Conservation (phyloP, 1,284 basidiomycete genomes). For the Bondarzewia mesenterica region DNA sequence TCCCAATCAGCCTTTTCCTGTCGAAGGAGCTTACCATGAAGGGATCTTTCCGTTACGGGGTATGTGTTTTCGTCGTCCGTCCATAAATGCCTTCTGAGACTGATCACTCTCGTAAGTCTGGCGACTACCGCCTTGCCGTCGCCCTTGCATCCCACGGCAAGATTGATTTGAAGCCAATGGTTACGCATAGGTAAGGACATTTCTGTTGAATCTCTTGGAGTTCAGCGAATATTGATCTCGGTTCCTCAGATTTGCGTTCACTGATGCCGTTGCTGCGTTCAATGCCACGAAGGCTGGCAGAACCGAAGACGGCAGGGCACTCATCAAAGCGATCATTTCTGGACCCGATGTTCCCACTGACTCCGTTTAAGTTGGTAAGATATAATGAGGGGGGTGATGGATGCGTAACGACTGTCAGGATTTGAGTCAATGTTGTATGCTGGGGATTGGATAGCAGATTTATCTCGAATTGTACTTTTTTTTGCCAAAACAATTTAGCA, state of each 20-base stretch:
- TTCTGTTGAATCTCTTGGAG: conserved; percentile 2
- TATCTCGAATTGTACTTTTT: too few relatives aligned
- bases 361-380: conserved; percentile 13
- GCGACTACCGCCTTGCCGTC: conserved; percentile 82
- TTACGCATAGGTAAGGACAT: conserved; percentile 77
- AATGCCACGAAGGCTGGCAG: conserved; percentile 72
- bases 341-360: conserved; percentile 50
- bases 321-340: conserved; percentile 73
- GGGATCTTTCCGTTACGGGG: conserved; percentile 85
- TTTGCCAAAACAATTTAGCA: too few relatives aligned
- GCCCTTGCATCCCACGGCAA: conserved; percentile 72
- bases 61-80: conserved; percentile 25
- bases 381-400: background rate
- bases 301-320: conserved; percentile 66
- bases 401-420: background rate
- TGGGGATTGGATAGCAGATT: too few relatives aligned
- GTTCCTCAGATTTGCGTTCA: conserved; percentile 61
- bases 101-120: conserved; percentile 52
- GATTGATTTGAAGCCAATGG: conserved; percentile 82
- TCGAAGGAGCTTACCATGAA: conserved; percentile 76
- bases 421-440: too few relatives aligned
- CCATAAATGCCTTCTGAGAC: background rate
- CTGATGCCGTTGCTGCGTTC: conserved; percentile 75
- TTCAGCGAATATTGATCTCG: conserved; percentile 16
- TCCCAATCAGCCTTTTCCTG: conserved; percentile 55